These are phyloP conservation scores for Guyanaporus albipodus DNA, from an alignment of 768 basidiomycete genomes.

Conservation along the genomic window DNA sequence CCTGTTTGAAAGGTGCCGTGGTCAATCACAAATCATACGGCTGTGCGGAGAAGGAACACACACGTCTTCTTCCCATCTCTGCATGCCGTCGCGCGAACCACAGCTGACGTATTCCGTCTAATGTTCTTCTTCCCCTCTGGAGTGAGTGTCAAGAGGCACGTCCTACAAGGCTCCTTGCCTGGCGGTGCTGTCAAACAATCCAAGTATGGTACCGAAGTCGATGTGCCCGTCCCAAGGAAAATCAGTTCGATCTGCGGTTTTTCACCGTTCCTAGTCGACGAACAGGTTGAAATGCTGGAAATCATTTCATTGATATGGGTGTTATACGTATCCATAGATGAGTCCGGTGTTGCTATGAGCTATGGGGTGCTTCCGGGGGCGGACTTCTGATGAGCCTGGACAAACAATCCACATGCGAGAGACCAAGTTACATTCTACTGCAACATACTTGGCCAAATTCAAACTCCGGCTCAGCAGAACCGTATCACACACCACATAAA, in stretches of 20 bases:
- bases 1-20: conserved; percentile 33
- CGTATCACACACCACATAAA: too few species aligned
- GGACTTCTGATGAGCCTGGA: too few species aligned
- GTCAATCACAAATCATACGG: conserved; percentile 2
- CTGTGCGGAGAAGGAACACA: conserved; percentile 19
- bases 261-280: neutral
- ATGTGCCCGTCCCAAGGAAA: conserved; percentile 82
- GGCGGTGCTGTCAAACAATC: conserved; percentile 73
- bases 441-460: too few species aligned
- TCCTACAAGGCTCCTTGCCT: conserved; percentile 47
- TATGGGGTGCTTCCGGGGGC: too few species aligned
- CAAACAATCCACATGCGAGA: too few species aligned
- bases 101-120: conserved; percentile 77
- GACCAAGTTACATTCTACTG: too few species aligned
- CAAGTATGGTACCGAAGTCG: conserved; percentile 63
- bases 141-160: conserved; percentile 63
- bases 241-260: conserved; percentile 74
- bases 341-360: too few species aligned
- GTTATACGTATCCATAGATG: neutral
- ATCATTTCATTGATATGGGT: neutral
- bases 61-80: conserved; percentile 46
- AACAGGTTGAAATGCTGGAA: neutral
- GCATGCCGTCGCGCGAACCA: conserved; percentile 45
- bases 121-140: conserved; percentile 80
- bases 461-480: too few species aligned